These are phyloP conservation scores for Backusella parvicylindrica DNA, from an alignment of 192 early-diverging fungal species.

Conservation along the genomic window DNA sequence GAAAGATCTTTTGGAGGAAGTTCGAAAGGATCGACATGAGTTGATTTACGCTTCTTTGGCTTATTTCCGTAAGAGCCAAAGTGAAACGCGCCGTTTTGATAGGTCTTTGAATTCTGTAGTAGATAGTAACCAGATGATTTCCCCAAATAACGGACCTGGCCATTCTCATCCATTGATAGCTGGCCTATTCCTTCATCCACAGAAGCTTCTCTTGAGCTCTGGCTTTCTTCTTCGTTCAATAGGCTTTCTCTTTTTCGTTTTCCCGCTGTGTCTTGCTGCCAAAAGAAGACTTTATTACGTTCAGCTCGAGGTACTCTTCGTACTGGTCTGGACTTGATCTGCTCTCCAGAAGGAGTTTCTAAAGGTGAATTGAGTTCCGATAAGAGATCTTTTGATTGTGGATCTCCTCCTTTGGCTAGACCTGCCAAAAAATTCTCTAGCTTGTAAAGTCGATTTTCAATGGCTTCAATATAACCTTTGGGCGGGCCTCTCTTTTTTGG, in stretches of 20 bases:
- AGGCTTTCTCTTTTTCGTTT: not conserved
- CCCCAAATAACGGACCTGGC: slow-evolving; percentile 69
- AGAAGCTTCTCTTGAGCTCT: not conserved
- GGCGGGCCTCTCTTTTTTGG: slow-evolving; percentile 68
- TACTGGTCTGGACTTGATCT: slow-evolving; percentile 18
- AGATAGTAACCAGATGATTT: slow-evolving; percentile 73
- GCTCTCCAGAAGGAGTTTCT: slow-evolving; percentile 33
- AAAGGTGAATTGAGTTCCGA: slow-evolving; percentile 34
- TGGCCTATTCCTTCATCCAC: slow-evolving; percentile 50
- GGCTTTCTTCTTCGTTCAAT: not conserved
- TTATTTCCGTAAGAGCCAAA: slow-evolving; percentile 8
- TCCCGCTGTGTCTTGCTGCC: slow-evolving; percentile 13
- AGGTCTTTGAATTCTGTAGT: slow-evolving; percentile 55
- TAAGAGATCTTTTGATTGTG: slow-evolving; percentile 23
- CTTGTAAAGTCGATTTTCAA: slow-evolving; percentile 68
- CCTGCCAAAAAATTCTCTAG: slow-evolving; percentile 63
- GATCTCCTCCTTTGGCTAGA: slow-evolving; percentile 52
- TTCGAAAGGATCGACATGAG: slow-evolving; percentile 39
- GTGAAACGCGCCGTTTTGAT: slow-evolving; percentile 44
- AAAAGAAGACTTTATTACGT: slow-evolving; percentile 12
- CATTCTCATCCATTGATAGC: slow-evolving; percentile 65
- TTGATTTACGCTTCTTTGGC: slow-evolving; percentile 25
- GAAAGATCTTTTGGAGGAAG: slow-evolving; percentile 61
- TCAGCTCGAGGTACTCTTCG: slow-evolving; percentile 8
- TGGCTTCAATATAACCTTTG: slow-evolving; percentile 82